Percentiles rank a stretch among this genome's conserved stretches.
phyloP scores from a whole-genome alignment of 306 rosid genomes.

The Pyrus betulifolia region DNA sequence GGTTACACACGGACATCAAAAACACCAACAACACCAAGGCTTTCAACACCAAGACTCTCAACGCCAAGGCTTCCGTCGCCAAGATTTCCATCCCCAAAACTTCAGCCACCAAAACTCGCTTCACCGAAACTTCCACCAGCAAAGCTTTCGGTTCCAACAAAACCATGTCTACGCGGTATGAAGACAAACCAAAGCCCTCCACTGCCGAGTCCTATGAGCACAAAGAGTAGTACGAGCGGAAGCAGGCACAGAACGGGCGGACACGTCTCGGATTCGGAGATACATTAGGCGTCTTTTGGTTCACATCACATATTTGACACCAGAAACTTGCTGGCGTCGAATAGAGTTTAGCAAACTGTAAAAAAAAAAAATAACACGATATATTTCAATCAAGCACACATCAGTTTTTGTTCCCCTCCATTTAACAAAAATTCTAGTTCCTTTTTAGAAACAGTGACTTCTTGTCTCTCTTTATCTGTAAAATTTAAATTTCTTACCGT shows the following conservation, averaged over 20 bases:
- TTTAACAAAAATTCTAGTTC: background rate
- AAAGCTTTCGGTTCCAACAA: constrained; percentile 10
- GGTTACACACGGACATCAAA: constrained; percentile 10
- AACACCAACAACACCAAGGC: background rate
- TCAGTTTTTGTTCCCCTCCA: constrained; percentile 4
- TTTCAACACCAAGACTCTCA: background rate
- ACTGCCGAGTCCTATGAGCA: constrained; percentile 13
- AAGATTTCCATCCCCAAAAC: background rate
- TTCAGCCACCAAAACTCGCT: background rate
- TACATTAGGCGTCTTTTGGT: constrained; percentile 14
- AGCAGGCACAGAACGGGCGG: constrained; percentile 19
- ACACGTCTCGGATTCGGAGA: constrained; percentile 29
- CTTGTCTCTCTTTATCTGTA: background rate
- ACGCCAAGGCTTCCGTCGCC: background rate
- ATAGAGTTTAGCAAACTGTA: background rate
- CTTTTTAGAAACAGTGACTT: background rate
- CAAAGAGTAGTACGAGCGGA: constrained; percentile 14
- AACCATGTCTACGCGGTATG: constrained; percentile 19
- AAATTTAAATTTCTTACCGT: background rate
- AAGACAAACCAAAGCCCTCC: constrained; percentile 26
- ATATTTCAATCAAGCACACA: background rate
- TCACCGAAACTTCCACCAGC: background rate
- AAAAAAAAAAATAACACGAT: background rate
- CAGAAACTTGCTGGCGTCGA: background rate
- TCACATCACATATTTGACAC: background rate